phyloP scores from a whole-genome alignment of 805 yeast species.

The Ogataea ganodermae region DNA sequence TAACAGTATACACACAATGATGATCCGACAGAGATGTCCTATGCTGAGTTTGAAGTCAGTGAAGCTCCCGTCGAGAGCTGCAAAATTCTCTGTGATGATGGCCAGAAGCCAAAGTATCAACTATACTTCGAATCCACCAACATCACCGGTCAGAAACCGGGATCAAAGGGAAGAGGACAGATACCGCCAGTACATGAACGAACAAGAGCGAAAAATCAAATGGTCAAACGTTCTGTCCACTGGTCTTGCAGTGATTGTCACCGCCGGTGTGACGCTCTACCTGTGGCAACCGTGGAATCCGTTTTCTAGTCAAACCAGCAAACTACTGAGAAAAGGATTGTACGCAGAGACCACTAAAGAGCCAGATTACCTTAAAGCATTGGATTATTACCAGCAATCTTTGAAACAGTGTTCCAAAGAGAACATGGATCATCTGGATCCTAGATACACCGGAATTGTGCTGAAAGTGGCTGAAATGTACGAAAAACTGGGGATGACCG shows the following conservation, averaged over 20 bases:
- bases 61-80: not conserved
- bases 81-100: not conserved
- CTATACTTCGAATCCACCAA: not conserved
- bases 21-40: not conserved
- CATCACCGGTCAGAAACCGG: conserved; percentile 1
- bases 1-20: no score
- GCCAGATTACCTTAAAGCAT: conserved; percentile 64
- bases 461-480: conserved; percentile 86
- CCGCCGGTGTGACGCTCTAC: conserved; percentile 25
- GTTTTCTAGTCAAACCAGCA: conserved; percentile 54
- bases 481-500: conserved; percentile 61
- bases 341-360: conserved; percentile 81
- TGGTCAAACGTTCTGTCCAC: conserved; percentile 18
- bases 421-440: conserved; percentile 58
- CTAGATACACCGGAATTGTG: conserved; percentile 89
- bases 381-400: conserved; percentile 74
- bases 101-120: not conserved
- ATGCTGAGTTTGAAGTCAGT: not conserved
- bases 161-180: conserved; percentile 14
- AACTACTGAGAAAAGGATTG: conserved; percentile 67
- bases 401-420: conserved; percentile 59
- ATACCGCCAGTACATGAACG: conserved; percentile 9
- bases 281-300: conserved; percentile 40
- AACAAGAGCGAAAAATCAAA: conserved; percentile 16
- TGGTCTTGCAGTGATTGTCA: conserved; percentile 20